phyloP scores from a whole-genome alignment of 164 flowering plant genomes.

The Echeveria elegans region DNA sequence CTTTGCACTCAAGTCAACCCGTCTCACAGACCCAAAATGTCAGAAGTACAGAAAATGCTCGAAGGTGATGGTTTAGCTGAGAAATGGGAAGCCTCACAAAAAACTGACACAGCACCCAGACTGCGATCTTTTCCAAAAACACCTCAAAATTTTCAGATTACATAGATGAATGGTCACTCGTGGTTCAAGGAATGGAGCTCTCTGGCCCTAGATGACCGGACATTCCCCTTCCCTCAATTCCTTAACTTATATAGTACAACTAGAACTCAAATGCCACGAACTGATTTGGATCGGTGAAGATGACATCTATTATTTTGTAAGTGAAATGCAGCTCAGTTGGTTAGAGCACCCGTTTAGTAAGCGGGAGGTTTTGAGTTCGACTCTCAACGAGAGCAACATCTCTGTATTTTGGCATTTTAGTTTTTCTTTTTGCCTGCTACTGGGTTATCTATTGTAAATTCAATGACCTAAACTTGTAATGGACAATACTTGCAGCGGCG shows the following conservation, averaged over 20 bases:
- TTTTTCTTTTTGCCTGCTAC: no score
- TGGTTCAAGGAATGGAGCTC: slow-evolving; percentile 79
- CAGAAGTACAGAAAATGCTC: slow-evolving; percentile 62
- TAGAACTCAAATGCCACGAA: neutral
- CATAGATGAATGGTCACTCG: slow-evolving; percentile 64
- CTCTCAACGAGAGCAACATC: slow-evolving; percentile 55
- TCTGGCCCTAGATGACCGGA: slow-evolving; percentile 61
- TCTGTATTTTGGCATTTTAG: no score
- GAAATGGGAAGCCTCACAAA: slow-evolving; percentile 80
- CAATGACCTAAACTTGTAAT: no score
- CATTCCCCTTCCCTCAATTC: neutral
- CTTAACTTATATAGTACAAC: neutral
- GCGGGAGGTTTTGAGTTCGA: slow-evolving; percentile 99
- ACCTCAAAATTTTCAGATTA: slow-evolving; percentile 45
- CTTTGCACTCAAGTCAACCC: slow-evolving; percentile 73
- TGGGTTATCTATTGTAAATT: no score
- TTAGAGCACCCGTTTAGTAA: slow-evolving; percentile 99
- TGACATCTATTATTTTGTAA: no score
- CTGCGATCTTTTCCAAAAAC: slow-evolving; percentile 33
- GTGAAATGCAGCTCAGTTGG: slow-evolving; percentile 73
- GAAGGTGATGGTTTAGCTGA: slow-evolving; percentile 84
- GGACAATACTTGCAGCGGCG: no score
- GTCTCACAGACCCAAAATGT: slow-evolving; percentile 68
- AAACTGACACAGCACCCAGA: slow-evolving; percentile 47
- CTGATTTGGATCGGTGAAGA: neutral